Conservation (phyloP, 176 grass and related monocot genomes). For the Tuctoria greenei region DNA sequence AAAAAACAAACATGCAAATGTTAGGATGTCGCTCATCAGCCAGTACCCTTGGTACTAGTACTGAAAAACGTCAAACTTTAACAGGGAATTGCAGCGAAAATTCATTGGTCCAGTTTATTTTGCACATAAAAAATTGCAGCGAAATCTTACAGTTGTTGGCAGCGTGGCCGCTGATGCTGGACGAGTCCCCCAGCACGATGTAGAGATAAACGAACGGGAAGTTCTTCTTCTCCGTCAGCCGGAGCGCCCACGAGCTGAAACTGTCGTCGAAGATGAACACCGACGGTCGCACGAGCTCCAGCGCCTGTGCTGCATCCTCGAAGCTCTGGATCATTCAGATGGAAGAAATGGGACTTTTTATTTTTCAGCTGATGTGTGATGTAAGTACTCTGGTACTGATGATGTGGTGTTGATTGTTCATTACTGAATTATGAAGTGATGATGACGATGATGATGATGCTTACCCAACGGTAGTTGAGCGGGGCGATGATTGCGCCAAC, state of each 20-base stretch:
- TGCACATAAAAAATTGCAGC: background rate
- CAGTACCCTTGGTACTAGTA: background rate
- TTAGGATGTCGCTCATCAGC: background rate
- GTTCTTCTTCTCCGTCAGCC: constrained; percentile 27
- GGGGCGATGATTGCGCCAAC: constrained; percentile 72
- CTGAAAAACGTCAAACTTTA: background rate
- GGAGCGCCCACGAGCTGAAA: constrained; percentile 46
- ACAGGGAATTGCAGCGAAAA: too few relatives aligned
- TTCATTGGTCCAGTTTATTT: background rate
- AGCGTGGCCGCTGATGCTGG: background rate
- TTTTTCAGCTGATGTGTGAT: too few relatives aligned
- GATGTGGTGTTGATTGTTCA: background rate
- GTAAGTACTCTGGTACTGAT: too few relatives aligned
- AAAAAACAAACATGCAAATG: background rate
- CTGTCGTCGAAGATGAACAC: constrained; percentile 50
- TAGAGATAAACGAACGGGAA: constrained; percentile 43
- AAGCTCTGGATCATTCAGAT: constrained; percentile 32
- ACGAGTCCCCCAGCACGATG: constrained; percentile 43
- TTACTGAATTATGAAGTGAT: background rate
- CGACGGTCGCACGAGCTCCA: constrained; percentile 67
- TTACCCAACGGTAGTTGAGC: constrained; percentile 90
- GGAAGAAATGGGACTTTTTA: background rate
- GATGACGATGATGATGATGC: background rate
- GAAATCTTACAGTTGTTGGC: constrained; percentile 37
- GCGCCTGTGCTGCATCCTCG: constrained; percentile 61